Base-by-base conservation (phyloP, 2,329 filamentous ascomycete genomes). In the Diaporthe batatas region DNA sequence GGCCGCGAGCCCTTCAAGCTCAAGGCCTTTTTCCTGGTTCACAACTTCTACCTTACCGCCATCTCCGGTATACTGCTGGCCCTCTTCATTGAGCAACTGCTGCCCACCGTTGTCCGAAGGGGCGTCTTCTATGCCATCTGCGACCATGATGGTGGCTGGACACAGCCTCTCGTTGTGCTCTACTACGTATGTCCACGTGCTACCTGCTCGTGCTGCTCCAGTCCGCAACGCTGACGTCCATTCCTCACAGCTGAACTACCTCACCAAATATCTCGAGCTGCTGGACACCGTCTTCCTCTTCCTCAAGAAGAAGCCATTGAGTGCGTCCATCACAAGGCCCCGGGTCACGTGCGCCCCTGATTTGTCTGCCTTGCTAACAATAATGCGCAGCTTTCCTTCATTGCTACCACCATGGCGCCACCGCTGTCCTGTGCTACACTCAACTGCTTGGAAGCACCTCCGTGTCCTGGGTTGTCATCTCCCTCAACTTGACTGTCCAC, bases 261-360 rank as follows among this genome's bases (percentile, higher is more conserved):
- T 98, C 71, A 98, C 95, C 86, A 98, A 98, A 86, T 98, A 98
- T 85, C 90, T 98, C 77, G 96, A 98, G 85, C 89, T 98, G 77
- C 87, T 98, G 78, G 96, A 98, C 84, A 98, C 96, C 74, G 92
- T 96, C 82, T 98, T 98, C 89, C 88, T 98, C 72, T 96, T 98
- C 87, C 91, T 98, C 83, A 98, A 98, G 92, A 98, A 98, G 92
- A 98, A 98, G 92, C 96, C 96, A 70, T 86, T 98, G 82, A 98
- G 91, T 92, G 88, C 77, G 89, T 79, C 32, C 57, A 34, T 64
- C 42, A 54, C 54, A 3, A 3, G 14, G 18, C 23, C 23, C 23
- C 8, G 39, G 39, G 14, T 2, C 39, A 21, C 10, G 8, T 51
- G 44, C 32, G 12, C 58, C 16, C 21, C 55, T 21, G 18, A 23